These are phyloP conservation scores for Polyporus arcularius DNA, from an alignment of 768 basidiomycete genomes.

Conservation along the genomic window DNA sequence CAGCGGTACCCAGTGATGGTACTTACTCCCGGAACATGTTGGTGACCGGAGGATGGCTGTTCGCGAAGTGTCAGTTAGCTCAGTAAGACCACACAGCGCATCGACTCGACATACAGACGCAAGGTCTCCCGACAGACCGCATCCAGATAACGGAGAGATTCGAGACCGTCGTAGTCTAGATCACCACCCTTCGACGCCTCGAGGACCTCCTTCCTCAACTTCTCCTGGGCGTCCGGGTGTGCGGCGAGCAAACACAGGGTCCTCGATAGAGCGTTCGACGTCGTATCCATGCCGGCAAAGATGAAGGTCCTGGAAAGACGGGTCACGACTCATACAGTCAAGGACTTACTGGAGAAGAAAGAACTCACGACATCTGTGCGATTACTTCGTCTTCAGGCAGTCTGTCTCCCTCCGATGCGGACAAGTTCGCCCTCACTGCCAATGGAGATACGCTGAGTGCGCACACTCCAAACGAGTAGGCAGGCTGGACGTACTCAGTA, in stretches of 20 bases:
- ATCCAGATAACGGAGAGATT: constrained; percentile 14
- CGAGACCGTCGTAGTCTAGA: constrained; percentile 15
- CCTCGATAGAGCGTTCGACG: constrained; percentile 22
- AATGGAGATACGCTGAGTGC: no score
- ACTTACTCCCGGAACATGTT: constrained; percentile 18
- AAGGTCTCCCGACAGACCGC: constrained; percentile 20
- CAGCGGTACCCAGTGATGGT: neutral
- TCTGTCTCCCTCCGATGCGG: constrained; percentile 11
- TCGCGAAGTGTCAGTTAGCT: no score
- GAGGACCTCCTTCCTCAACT: constrained; percentile 27
- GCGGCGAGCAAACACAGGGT: constrained; percentile 25
- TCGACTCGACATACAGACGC: constrained; percentile 5
- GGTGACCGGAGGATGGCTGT: constrained; percentile 12
- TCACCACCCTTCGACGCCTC: constrained; percentile 16
- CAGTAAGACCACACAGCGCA: neutral
- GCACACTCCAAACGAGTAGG: no score
- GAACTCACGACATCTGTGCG: constrained; percentile 31
- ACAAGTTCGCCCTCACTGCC: constrained; percentile 23
- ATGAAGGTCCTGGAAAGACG: constrained; percentile 9
- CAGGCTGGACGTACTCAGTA: constrained; percentile 14
- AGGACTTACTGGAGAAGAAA: neutral
- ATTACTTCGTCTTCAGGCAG: constrained; percentile 33
- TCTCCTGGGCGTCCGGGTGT: constrained; percentile 36
- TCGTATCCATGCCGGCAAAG: constrained; percentile 29
- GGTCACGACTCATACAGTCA: neutral